Conservation (phyloP, 805 yeast genomes). For the Suhomyces sp. region DNA sequence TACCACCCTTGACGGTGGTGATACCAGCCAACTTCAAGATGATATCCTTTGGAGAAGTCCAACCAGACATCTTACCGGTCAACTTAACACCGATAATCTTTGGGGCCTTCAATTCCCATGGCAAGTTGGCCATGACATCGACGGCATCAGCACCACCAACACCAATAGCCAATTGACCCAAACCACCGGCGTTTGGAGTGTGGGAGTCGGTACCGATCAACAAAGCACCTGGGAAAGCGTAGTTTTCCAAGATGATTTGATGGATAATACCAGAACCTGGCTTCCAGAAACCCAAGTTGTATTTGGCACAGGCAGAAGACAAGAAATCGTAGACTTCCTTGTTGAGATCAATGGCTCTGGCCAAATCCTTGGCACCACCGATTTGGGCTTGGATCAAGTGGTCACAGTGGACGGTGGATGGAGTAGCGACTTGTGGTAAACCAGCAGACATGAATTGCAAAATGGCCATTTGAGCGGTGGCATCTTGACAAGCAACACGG, state of each 20-base stretch:
- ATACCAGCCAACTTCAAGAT: conserved; percentile 89
- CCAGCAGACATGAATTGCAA: conserved; percentile 96
- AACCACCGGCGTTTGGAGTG: conserved; percentile 98
- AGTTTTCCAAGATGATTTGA: conserved; percentile 94
- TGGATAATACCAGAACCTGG: conserved; percentile 98
- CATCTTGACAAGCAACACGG: conserved; percentile 98
- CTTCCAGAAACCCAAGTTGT: conserved; percentile 97
- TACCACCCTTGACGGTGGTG: conserved; percentile 96
- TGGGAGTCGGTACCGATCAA: conserved; percentile 97
- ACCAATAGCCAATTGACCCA: conserved; percentile 97
- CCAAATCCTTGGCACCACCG: conserved; percentile 84
- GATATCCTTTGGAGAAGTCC: conserved; percentile 97
- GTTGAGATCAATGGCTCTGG: conserved; percentile 82
- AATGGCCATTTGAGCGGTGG: conserved; percentile 97
- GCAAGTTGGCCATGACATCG: conserved; percentile 93
- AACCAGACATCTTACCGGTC: conserved; percentile 84
- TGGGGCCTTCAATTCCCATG: conserved; percentile 99
- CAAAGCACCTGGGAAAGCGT: conserved; percentile 95
- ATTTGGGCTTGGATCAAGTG: conserved; percentile 94
- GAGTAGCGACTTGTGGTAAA: conserved; percentile 85
- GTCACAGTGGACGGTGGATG: conserved; percentile 96
- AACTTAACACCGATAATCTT: conserved; percentile 90
- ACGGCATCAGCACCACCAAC: conserved; percentile 99
- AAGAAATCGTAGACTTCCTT: conserved; percentile 92
- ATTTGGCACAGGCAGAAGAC: conserved; percentile 86